Base-by-base conservation (phyloP, 805 yeast genomes). In the Blastobotrys chiropterorum region DNA sequence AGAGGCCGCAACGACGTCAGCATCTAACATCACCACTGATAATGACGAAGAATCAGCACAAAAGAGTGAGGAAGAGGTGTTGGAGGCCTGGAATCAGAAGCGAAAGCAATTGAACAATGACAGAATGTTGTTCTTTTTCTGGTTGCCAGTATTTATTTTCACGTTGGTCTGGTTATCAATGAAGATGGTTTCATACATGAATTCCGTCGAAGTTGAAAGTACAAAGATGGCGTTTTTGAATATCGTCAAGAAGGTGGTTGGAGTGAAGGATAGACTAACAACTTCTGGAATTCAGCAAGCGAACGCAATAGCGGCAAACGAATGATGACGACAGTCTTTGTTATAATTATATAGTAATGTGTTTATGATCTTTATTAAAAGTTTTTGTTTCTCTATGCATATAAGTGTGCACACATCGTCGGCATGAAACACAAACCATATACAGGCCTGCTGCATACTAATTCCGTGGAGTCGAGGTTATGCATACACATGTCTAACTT, bases 81-180 rank as follows among this genome's bases (percentile, higher is more conserved):
- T 61, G 44, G 55, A 58, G 46, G 59, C 57, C 8, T 78, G 82
- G 63, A 64, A 58, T 52, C 54, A 59, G n/a, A 56, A 73, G 55
- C 72, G 72, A 54, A 72, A 72, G 59, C 74, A 73, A 48, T 70
- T 78, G 53, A 71, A 69, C 59, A 85, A 88, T 61, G 97, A 90
- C 68, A 84, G 80, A 62, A 85, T 89, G 87, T 73, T 90, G 56
- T 70, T 88, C 55, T 87, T 90, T 66, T 90, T 90, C 76, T 90
- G 97, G 97, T 69, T 90, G 53, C 97, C 97, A 13, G 76, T 86
- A 39, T 69, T 88, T 49, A 59, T 83, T 17, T 58, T 66, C 31
- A 58, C 62, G 43, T 38, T 59, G 43, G 64, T 86, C 31, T 56
- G 58, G 58, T 34, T 60, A 30, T 56, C 60, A 7, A 31, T 53